Evolutionary conservation across 2,329 filamentous ascomycete species (phyloP).

Genomic region (Raffaelea albimanens): DNA sequence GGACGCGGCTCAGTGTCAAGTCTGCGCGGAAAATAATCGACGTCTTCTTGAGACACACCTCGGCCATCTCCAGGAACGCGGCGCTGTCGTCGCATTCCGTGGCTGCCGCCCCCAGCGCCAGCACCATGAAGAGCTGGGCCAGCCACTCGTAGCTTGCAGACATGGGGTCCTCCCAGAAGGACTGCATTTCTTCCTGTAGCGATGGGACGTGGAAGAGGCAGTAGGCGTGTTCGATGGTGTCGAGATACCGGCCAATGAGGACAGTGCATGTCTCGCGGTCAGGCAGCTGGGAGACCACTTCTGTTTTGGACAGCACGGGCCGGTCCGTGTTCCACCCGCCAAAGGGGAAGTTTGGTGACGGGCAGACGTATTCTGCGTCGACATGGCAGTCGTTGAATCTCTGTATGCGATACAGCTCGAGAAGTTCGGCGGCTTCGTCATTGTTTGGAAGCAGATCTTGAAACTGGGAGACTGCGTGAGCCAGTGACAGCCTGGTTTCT

Average conservation of each 20-base stretch:
- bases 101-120: background rate
- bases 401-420: background rate
- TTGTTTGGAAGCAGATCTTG: background rate
- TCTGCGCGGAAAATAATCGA: background rate
- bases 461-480: background rate
- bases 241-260: background rate
- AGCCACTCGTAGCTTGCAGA: background rate
- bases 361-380: too few species aligned
- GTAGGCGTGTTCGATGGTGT: background rate
- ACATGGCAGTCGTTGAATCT: too few species aligned
- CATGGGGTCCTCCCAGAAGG: background rate
- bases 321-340: background rate
- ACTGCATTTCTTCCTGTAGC: background rate
- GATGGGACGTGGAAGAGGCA: background rate
- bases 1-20: background rate
- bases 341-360: background rate
- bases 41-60: background rate
- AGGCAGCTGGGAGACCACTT: background rate
- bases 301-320: background rate
- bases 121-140: background rate
- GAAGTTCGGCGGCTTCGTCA: background rate
- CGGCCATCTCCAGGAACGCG: background rate
- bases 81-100: background rate
- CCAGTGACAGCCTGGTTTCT: too few species aligned
- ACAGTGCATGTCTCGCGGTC: background rate